phyloP scores from a whole-genome alignment of 1,139 yeast genomes.

The Taphrina flavorubra region DNA sequence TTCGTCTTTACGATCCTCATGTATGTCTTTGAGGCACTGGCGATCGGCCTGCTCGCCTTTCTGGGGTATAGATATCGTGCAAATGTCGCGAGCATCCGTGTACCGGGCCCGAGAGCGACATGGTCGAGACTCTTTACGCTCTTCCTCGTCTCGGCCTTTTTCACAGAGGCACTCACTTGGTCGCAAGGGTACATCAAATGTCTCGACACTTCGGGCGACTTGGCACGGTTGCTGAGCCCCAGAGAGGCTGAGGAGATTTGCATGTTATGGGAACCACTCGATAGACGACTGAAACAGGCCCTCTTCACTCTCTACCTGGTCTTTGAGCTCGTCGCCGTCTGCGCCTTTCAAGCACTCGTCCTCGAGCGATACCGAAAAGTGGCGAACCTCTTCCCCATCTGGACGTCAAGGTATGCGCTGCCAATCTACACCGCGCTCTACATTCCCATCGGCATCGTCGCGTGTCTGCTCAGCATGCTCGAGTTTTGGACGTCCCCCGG shows the following conservation, averaged over 20 bases:
- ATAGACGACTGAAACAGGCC: neutral
- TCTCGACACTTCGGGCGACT: conserved; percentile 29
- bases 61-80: conserved; percentile 32
- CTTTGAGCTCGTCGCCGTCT: conserved; percentile 5
- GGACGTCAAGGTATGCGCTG: conserved; percentile 23
- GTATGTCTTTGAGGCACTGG: conserved; percentile 4
- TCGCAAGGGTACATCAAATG: conserved; percentile 29
- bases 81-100: conserved; percentile 25
- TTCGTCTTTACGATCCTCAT: conserved; percentile 22
- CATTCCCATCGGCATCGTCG: conserved; percentile 8
- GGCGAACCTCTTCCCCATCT: conserved; percentile 14
- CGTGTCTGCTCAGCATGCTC: conserved; percentile 16
- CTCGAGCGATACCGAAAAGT: conserved; percentile 37
- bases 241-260: neutral
- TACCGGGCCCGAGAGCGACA: conserved; percentile 16
- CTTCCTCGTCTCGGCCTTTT: conserved; percentile 18
- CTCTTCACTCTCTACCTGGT: conserved; percentile 17
- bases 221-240: conserved; percentile 1
- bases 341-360: conserved; percentile 28
- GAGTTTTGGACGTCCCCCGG: conserved; percentile 24
- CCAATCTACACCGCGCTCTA: conserved; percentile 23
- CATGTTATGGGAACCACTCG: conserved; percentile 12
- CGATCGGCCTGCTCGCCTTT: conserved; percentile 12
- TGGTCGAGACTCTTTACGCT: conserved; percentile 32
- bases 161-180: conserved; percentile 27